Evolutionary conservation across 2,329 filamentous ascomycete genomes (phyloP), one percentile per base, ranked within the genome.

Genomic region (Aspergillus sp.): DNA sequence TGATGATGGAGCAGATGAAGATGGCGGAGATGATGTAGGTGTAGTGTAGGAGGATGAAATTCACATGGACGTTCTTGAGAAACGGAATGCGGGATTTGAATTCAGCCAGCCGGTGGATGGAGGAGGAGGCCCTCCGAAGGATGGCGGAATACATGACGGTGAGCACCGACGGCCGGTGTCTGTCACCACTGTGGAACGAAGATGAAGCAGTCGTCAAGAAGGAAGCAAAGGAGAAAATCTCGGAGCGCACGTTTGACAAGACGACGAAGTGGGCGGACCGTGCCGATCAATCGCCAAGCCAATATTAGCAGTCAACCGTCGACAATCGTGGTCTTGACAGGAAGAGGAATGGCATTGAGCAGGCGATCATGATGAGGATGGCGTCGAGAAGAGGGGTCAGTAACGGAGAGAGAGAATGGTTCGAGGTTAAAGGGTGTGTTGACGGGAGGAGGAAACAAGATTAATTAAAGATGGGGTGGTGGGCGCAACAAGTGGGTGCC

Each of bases 11-110:
- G 14, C 84, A 85, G 44, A 92, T 47, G 1, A 99, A 76, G 4
- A 82, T 79, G 70, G 89, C 83, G 54, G 82, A 77, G 51, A 96
- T 80, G 57, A 99, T 87, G 76, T 90, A 96, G 52, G 87, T 79
- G 68, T 97, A 77, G 50, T 78, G 75, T 9, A 77, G 55, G 22
- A 74, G 65, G 36, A 78, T 76, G 59, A 77, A 78, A 54, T 77
- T 77, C 45, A 76, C 54, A 51, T 65, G 64, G 20, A 76, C 52
- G 47, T 68, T 61, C 47, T 64, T 67, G 40, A 76, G 33, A 42
- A 72, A 50, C 5, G 74, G 74, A 41, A 74, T 61, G 40, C 63
- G 69, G 49, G 63, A 48, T 60, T 70, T 73, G 57, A 66, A 24
- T 30, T 53, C 47, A 10, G 51, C 54, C 17, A 42, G 40, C 19